Conservation (phyloP, 1,284 basidiomycete species). For the Sporisorium sorghi region DNA sequence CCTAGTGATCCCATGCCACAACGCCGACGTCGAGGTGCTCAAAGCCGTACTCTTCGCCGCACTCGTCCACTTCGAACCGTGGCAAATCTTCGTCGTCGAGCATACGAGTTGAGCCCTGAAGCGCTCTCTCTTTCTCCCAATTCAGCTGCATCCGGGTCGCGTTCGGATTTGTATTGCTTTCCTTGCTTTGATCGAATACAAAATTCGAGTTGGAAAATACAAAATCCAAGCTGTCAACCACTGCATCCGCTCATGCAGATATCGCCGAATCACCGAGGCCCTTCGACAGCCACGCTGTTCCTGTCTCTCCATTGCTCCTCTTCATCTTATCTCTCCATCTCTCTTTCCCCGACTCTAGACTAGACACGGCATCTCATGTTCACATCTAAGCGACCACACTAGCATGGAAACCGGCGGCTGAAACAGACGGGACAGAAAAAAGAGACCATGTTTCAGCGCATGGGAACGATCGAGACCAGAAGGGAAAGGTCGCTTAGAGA, state of each 20-base stretch:
- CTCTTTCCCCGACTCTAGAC: neutral
- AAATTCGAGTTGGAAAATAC: neutral
- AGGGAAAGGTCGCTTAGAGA: too few species aligned
- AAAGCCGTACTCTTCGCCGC: conserved; percentile 42
- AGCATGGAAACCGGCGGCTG: neutral
- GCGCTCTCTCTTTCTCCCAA: too few species aligned
- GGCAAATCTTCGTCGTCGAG: conserved; percentile 47
- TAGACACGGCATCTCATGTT: neutral
- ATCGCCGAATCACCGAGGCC: conserved; percentile 11
- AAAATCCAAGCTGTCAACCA: conserved; percentile 7
- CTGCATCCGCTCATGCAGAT: conserved; percentile 10
- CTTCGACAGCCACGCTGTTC: neutral
- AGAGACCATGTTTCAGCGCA: neutral
- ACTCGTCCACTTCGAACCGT: conserved; percentile 38
- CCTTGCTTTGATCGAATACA: neutral
- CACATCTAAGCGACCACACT: neutral
- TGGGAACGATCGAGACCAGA: neutral
- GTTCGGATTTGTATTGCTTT: neutral
- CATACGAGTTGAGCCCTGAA: neutral
- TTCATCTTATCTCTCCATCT: too few species aligned
- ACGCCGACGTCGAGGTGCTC: conserved; percentile 36
- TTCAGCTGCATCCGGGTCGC: too few species aligned
- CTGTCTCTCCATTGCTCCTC: neutral
- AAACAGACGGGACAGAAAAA: neutral
- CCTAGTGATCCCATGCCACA: conserved; percentile 44